Evolutionary conservation across 495 filamentous ascomycete species (phyloP).

Genomic region (Penicilliopsis zonata): DNA sequence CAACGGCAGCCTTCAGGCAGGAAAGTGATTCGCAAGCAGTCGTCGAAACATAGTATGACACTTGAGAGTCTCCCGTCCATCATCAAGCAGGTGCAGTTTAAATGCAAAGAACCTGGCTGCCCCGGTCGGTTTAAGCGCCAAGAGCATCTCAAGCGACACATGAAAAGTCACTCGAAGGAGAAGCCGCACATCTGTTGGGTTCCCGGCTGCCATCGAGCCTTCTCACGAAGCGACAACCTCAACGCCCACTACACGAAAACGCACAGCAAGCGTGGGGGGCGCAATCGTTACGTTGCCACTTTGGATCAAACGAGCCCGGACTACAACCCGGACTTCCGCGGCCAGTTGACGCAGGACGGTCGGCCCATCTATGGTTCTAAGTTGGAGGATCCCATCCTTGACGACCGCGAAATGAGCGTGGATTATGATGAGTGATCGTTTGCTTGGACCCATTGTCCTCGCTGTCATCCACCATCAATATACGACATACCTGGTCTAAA

Average conservation of each 20-base stretch:
- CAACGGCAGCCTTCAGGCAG: conserved; percentile 23
- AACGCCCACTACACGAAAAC: conserved; percentile 38
- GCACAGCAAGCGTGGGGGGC: conserved; percentile 36
- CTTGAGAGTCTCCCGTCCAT: conserved; percentile 29
- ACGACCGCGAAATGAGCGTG: conserved; percentile 23
- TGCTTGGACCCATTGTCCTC: too few species aligned
- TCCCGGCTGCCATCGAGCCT: conserved; percentile 30
- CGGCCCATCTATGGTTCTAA: conserved; percentile 30
- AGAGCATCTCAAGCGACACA: conserved; percentile 55
- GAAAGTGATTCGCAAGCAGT: conserved; percentile 26
- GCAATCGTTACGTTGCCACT: conserved; percentile 36
- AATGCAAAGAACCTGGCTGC: conserved; percentile 35
- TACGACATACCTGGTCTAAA: too few species aligned
- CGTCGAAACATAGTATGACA: conserved; percentile 25
- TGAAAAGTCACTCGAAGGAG: conserved; percentile 44
- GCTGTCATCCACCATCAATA: too few species aligned
- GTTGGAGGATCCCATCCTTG: conserved; percentile 24
- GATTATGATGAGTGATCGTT: conserved; percentile 23
- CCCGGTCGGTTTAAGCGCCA: conserved; percentile 45
- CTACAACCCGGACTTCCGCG: conserved; percentile 34
- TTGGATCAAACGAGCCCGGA: conserved; percentile 33
- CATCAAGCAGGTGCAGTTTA: conserved; percentile 35
- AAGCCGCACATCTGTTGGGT: conserved; percentile 40
- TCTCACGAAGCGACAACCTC: conserved; percentile 36
- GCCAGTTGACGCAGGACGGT: conserved; percentile 30